Evolutionary conservation across 2,329 filamentous ascomycete genomes (phyloP).

Genomic region (Trichoderma semiorbis): DNA sequence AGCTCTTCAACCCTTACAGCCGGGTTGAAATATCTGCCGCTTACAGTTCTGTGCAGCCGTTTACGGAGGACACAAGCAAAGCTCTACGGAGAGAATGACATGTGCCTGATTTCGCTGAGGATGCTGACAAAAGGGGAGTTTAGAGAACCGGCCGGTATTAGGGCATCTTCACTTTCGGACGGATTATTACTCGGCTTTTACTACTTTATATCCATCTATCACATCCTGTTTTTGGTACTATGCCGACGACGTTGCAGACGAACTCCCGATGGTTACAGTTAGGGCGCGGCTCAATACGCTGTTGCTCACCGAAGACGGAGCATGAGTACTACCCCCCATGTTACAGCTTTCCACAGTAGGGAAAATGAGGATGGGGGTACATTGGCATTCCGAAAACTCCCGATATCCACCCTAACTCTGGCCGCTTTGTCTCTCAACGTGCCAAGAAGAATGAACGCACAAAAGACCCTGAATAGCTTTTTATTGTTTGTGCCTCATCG

Average conservation of each 20-base stretch:
- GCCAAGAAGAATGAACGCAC: neutral
- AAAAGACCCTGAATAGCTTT: neutral
- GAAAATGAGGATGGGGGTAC: slow-evolving; percentile 15
- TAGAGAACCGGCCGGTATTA: neutral
- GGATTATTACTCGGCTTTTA: neutral
- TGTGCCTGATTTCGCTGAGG: neutral
- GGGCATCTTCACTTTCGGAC: neutral
- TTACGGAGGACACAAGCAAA: neutral
- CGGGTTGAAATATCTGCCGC: neutral
- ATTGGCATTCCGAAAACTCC: slow-evolving; percentile 13
- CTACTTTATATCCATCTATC: neutral
- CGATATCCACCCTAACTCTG: slow-evolving; percentile 5
- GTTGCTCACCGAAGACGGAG: slow-evolving; percentile 15
- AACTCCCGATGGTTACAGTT: neutral
- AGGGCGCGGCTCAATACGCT: neutral
- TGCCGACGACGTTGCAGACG: neutral
- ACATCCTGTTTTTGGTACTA: neutral
- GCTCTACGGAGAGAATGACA: neutral
- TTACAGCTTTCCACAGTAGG: neutral
- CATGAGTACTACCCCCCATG: slow-evolving; percentile 1
- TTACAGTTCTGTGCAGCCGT: neutral
- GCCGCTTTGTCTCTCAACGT: neutral
- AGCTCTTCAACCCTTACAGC: neutral
- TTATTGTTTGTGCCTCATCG: neutral
- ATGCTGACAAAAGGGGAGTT: neutral